phyloP scores from a whole-genome alignment of 2,329 filamentous ascomycete genomes.

The Stagonosporopsis vannaccii region DNA sequence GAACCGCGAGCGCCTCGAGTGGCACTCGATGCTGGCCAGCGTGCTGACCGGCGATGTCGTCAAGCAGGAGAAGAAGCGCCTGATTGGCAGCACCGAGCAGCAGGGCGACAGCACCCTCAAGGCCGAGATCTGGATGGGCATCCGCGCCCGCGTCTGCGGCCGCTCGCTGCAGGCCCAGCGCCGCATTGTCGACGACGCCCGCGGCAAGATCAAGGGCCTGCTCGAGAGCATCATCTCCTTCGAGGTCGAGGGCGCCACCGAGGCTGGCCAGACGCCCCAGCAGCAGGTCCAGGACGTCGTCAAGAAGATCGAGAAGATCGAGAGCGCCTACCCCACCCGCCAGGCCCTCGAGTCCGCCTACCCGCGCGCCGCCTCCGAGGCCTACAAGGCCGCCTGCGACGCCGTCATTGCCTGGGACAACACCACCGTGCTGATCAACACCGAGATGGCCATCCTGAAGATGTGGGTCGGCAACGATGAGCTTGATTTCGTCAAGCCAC shows the following conservation, averaged over 20 bases:
- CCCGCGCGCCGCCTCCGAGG: slow-evolving; percentile 75
- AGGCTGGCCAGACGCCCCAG: slow-evolving; percentile 85
- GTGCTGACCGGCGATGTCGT: slow-evolving; percentile 97
- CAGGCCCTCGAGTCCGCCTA: slow-evolving; percentile 76
- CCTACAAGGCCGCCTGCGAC: slow-evolving; percentile 83
- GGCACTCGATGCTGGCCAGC: slow-evolving; percentile 97
- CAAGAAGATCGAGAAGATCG: slow-evolving; percentile 86
- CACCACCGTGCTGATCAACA: slow-evolving; percentile 94
- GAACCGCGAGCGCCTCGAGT: slow-evolving; percentile 90
- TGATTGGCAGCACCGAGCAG: slow-evolving; percentile 82
- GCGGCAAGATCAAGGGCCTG: slow-evolving; percentile 72
- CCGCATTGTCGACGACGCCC: slow-evolving; percentile 85
- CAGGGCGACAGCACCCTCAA: slow-evolving; percentile 73
- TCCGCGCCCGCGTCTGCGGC: slow-evolving; percentile 83
- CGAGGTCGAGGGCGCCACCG: slow-evolving; percentile 90
- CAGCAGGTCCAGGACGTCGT: slow-evolving; percentile 92
- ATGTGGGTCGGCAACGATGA: slow-evolving; percentile 98
- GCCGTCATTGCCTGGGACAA: slow-evolving; percentile 96
- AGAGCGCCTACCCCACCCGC: slow-evolving; percentile 83
- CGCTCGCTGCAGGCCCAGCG: slow-evolving; percentile 83
- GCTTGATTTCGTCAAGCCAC: slow-evolving; percentile 84
- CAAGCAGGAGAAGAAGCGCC: slow-evolving; percentile 93
- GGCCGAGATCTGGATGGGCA: slow-evolving; percentile 83
- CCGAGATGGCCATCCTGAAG: slow-evolving; percentile 86
- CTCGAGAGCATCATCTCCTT: slow-evolving; percentile 93